A percentile compares a stretch with the other conserved stretches of the same genome.
Conservation (phyloP, 306 rosid species). For the Rosa persica region DNA sequence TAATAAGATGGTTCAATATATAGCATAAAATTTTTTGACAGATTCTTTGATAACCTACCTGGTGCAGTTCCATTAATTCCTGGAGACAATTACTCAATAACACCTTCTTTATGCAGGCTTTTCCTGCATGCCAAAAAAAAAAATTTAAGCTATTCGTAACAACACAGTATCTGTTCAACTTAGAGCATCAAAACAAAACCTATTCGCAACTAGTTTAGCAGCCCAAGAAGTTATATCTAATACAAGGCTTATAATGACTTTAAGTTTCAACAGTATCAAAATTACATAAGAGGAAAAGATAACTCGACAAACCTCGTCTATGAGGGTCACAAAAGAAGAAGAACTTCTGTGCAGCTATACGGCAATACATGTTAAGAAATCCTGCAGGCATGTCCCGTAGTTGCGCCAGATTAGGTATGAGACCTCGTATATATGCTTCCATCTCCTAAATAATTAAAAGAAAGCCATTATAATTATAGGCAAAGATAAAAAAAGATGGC, state of each 20-base stretch:
- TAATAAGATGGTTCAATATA: neutral
- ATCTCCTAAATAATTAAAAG: constrained; percentile 61
- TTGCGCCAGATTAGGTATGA: constrained; percentile 95
- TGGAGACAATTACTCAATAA: constrained; percentile 95
- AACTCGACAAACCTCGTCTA: constrained; percentile 77
- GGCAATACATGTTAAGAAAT: constrained; percentile 80
- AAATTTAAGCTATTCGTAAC: neutral
- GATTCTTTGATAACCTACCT: constrained; percentile 50
- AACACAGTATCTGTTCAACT: constrained; percentile 7
- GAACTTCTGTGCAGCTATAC: constrained; percentile 95
- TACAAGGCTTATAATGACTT: neutral
- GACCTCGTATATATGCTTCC: constrained; percentile 92
- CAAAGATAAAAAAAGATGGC: neutral
- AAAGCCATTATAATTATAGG: constrained; percentile 11
- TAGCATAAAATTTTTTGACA: neutral
- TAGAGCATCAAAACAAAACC: neutral
- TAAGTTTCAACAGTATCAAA: neutral
- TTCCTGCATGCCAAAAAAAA: constrained; percentile 46
- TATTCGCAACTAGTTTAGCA: neutral
- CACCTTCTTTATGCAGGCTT: constrained; percentile 98
- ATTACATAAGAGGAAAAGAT: neutral
- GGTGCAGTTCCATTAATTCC: constrained; percentile 99
- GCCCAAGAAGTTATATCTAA: neutral
- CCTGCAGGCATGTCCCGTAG: constrained; percentile 75
- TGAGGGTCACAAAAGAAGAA: constrained; percentile 98